Percentiles rank a stretch among this genome's conserved stretches.
These are phyloP conservation scores for Kodamaea alishanica DNA, from an alignment of 1,139 yeast species.

Conservation along the genomic window DNA sequence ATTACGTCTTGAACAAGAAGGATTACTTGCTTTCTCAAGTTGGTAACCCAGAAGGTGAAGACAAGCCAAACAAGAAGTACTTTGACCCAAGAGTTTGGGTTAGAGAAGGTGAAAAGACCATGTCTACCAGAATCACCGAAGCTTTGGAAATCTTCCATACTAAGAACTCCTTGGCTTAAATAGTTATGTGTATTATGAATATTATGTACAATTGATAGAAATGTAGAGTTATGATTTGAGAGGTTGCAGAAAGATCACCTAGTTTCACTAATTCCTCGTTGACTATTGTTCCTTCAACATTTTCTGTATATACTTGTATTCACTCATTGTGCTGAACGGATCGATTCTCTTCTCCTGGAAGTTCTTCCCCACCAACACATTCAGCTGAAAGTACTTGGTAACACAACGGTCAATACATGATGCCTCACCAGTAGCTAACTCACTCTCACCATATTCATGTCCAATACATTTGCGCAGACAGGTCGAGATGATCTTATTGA, in stretches of 20 bases:
- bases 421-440: conserved; percentile 72
- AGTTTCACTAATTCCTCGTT: no score
- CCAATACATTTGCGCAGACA: conserved; percentile 74
- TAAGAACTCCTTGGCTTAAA: conserved; percentile 35
- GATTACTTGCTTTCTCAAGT: conserved; percentile 85
- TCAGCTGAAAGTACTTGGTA: conserved; percentile 64
- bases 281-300: conserved; percentile 10
- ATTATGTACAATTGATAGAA: background rate
- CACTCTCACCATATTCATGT: conserved; percentile 72
- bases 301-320: conserved; percentile 28
- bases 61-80: conserved; percentile 98
- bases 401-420: conserved; percentile 79
- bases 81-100: conserved; percentile 99
- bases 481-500: conserved; percentile 52
- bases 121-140: conserved; percentile 78
- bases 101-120: conserved; percentile 99
- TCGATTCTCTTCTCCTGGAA: conserved; percentile 30
- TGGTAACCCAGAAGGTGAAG: conserved; percentile 99
- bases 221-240: no score
- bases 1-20: conserved; percentile 92
- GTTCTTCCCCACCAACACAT: conserved; percentile 53
- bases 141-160: conserved; percentile 88
- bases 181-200: conserved; percentile 29
- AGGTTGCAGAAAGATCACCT: no score
- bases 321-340: conserved; percentile 38